phyloP scores from a whole-genome alignment of 106 monocot genomes.

The Allium cepa region DNA sequence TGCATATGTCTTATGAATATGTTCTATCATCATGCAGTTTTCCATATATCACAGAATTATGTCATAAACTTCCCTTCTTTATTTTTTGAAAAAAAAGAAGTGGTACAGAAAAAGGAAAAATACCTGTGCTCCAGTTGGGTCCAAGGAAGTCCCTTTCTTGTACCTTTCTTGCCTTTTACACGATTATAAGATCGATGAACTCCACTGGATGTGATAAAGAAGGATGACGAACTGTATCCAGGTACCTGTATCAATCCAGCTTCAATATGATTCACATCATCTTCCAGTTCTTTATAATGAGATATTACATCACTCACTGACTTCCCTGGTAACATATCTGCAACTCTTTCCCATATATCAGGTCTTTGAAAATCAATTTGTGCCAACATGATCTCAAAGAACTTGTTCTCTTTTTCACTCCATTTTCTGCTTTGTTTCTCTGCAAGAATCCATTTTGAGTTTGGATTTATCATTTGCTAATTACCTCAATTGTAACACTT shows the following conservation, averaged over 20 bases:
- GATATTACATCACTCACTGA: slow-evolving; percentile 34
- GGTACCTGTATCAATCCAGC: slow-evolving; percentile 54
- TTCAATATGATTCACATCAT: slow-evolving; percentile 63
- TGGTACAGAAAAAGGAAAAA: too few species aligned
- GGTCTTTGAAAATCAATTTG: slow-evolving; percentile 36
- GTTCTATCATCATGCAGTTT: too few species aligned
- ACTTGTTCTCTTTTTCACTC: slow-evolving; percentile 71
- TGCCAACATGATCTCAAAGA: slow-evolving; percentile 63
- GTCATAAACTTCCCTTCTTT: too few species aligned
- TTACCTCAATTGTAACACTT: too few species aligned
- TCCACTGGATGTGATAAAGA: neutral
- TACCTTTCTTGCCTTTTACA: too few species aligned
- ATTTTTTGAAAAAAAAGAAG: too few species aligned
- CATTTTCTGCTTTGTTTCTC: slow-evolving; percentile 17
- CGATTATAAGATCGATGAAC: too few species aligned
- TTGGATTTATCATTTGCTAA: neutral
- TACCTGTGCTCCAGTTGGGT: too few species aligned
- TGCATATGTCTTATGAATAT: too few species aligned
- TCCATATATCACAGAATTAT: too few species aligned
- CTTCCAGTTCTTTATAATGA: slow-evolving; percentile 57
- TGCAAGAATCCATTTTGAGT: slow-evolving; percentile 18
- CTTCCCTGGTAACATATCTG: slow-evolving; percentile 48
- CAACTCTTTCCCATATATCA: slow-evolving; percentile 57
- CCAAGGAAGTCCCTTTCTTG: too few species aligned
- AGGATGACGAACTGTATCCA: slow-evolving; percentile 28